Base-by-base conservation (phyloP, 116 monocot genomes). In the Cymodocea nodosa region DNA sequence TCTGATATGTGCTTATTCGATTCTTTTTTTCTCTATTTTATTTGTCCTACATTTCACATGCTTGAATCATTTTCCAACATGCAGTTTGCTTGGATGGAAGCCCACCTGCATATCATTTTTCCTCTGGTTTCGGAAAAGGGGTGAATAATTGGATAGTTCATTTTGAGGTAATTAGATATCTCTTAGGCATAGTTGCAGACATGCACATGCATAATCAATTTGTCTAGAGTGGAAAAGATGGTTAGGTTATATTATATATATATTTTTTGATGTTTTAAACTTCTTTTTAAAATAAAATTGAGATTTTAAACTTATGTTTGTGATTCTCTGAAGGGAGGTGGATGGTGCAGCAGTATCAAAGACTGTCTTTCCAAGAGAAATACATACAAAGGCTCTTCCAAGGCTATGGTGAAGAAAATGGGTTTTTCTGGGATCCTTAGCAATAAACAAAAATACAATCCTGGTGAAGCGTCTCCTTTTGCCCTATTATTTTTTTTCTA, bases 11-110 rank as follows among this genome's bases (percentile, higher is more conserved):
- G 44, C 44, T 44, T 44, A 10, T 44, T 44, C 8, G 12, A 16
- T 22, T 12, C 14, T 3, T 63, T 49, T n/a, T 7, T 30, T 19
- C 18, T 23, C 8, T 16, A 20, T 44, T 44, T 44, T 44, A 8
- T 1, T 50, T 23, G 13, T 65, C 4, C 30, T 30, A 30, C 30
- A 30, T 24, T 24, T 51, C 35, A 17, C 3, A 18, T 24, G 8
- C 48, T 37, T 1, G 22, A 15, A 50, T 25, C 22, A 24, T 68
- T 20, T 62, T 34, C 16, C 23, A 1, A 23, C 24, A 24, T 62
- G 53, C 87, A 94, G 94, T 94, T 20, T 94, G 94, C 62, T 76
- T 94, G 68, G 90, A 94, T 77, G 90, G 94, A 44, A 94, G 94
- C 66, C 75, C 94, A 6, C 85, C 94, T 11, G 90, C 85, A 51